Evolutionary conservation across 2,329 filamentous ascomycete genomes (phyloP).

Genomic region (Pseudogymnoascus pannorum): DNA sequence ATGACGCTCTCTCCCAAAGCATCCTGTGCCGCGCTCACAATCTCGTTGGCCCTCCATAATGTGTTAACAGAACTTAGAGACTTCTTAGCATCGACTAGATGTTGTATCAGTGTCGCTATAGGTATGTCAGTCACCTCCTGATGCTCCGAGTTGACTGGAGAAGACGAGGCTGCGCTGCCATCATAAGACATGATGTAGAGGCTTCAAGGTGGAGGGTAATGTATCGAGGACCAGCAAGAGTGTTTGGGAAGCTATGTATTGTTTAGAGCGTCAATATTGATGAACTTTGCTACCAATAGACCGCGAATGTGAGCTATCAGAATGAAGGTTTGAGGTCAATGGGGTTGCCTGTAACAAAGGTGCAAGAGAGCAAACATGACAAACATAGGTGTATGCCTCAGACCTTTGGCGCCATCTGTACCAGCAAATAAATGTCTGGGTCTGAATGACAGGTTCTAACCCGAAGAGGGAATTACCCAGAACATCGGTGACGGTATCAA

Average conservation of each 20-base stretch:
- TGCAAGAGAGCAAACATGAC: neutral
- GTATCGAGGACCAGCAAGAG: neutral
- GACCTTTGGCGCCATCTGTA: neutral
- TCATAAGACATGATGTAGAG: neutral
- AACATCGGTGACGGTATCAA: neutral
- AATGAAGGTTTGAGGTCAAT: neutral
- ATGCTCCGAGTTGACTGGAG: constrained; percentile 15
- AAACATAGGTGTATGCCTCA: neutral
- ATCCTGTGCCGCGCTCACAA: constrained; percentile 67
- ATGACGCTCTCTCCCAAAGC: constrained; percentile 74
- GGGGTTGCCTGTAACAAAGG: neutral
- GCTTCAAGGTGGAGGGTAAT: neutral
- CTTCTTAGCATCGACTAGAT: constrained; percentile 81
- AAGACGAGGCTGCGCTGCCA: constrained; percentile 17
- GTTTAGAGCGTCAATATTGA: neutral
- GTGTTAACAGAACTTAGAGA: constrained; percentile 77
- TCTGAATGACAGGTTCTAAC: neutral
- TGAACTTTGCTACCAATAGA: neutral
- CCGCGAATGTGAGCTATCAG: neutral
- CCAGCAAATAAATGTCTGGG: neutral
- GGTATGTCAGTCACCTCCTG: constrained; percentile 27
- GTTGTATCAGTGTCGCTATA: constrained; percentile 72
- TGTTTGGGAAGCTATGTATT: neutral
- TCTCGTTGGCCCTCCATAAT: constrained; percentile 79
- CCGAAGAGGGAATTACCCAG: neutral